Conservation (phyloP, 1,139 yeast species). For the Nakaseomyces nivariensis region DNA sequence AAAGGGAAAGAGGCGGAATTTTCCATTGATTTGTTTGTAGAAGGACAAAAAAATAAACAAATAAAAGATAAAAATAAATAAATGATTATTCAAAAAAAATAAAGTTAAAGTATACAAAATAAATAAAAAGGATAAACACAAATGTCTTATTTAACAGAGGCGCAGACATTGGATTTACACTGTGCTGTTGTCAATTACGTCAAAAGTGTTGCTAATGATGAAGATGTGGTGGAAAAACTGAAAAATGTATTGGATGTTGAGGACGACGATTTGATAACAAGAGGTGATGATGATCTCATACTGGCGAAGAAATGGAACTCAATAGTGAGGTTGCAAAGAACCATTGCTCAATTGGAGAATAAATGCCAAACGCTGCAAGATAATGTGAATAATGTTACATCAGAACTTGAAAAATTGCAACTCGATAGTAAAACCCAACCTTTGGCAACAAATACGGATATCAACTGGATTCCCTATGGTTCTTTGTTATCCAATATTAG, state of each 20-base stretch:
- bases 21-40: not conserved
- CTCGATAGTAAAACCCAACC: slow-evolving; percentile 6
- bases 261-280: slow-evolving; percentile 4
- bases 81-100: not conserved
- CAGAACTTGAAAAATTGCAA: slow-evolving; percentile 17
- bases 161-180: not conserved
- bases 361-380: slow-evolving; percentile 9
- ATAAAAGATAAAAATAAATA: not conserved
- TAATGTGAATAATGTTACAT: not conserved
- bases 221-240: not conserved
- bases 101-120: not conserved
- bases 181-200: not conserved
- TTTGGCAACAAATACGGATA: slow-evolving; percentile 28
- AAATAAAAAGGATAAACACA: not conserved
- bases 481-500: slow-evolving; percentile 8
- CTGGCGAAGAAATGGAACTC: slow-evolving; percentile 87
- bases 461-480: slow-evolving; percentile 60
- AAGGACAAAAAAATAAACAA: too few relatives aligned
- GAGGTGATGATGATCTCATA: slow-evolving; percentile 25
- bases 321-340: slow-evolving; percentile 67
- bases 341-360: slow-evolving; percentile 49
- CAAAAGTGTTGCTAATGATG: not conserved
- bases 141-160: not conserved
- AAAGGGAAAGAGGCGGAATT: not conserved
- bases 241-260: slow-evolving; percentile 8